phyloP scores from a whole-genome alignment of 352 stramenopile species.

The Phytophthora citricola region DNA sequence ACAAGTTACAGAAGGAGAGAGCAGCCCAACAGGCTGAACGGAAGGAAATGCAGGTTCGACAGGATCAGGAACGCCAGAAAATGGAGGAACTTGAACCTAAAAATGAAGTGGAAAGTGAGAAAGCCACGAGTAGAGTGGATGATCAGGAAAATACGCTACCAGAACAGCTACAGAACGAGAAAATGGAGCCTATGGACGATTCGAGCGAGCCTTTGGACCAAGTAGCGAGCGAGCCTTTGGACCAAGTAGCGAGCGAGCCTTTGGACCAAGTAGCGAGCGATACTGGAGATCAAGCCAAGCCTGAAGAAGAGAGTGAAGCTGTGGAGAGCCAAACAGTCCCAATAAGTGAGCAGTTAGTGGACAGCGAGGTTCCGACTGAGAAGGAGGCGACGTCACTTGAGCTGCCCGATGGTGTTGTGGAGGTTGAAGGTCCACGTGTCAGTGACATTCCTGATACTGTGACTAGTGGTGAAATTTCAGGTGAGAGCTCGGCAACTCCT shows the following conservation, averaged over 20 bases:
- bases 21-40: conserved; percentile 37
- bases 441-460: conserved; percentile 1
- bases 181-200: background rate
- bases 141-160: background rate
- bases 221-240: background rate
- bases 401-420: background rate
- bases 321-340: background rate
- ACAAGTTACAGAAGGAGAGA: conserved; percentile 65
- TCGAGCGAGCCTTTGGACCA: background rate
- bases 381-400: background rate
- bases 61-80: conserved; percentile 16
- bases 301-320: background rate
- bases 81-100: background rate
- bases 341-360: background rate
- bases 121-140: background rate
- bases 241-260: background rate
- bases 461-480: background rate
- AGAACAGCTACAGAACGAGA: background rate
- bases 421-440: background rate
- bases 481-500: background rate
- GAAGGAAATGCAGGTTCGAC: conserved; percentile 6
- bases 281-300: background rate
- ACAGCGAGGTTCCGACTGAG: background rate
- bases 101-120: background rate
- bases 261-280: background rate